These are phyloP conservation scores for Phytopythium oedochilum DNA, from an alignment of 352 stramenopile species.

Conservation along the genomic window DNA sequence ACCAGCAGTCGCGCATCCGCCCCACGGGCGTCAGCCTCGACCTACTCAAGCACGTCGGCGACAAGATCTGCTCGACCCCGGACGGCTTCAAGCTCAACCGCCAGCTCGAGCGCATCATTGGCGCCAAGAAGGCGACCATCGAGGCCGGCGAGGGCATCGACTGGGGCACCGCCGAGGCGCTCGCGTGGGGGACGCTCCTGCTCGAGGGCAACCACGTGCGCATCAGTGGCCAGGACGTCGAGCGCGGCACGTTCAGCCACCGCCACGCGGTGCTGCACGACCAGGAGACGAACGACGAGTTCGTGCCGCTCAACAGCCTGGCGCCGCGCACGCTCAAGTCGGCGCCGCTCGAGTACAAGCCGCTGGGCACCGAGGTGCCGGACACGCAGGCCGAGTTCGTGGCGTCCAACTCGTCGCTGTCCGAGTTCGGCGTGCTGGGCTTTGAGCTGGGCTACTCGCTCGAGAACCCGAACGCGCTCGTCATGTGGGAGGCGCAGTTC, in stretches of 20 bases:
- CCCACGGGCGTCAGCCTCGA: constrained; percentile 93
- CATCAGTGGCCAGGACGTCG: constrained; percentile 94
- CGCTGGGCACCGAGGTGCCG: constrained; percentile 12
- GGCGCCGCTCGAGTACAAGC: constrained; percentile 25
- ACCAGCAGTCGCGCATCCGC: constrained; percentile 89
- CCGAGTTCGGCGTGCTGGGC: constrained; percentile 94
- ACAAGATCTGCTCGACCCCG: constrained; percentile 77
- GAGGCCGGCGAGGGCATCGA: constrained; percentile 88
- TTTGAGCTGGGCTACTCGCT: constrained; percentile 95
- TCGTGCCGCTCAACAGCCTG: constrained; percentile 93
- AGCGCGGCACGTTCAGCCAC: constrained; percentile 91
- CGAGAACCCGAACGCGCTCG: constrained; percentile 94
- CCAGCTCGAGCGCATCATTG: constrained; percentile 93
- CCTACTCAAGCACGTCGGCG: constrained; percentile 89
- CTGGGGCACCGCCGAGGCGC: constrained; percentile 95
- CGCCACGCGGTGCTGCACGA: constrained; percentile 94
- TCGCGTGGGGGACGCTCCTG: constrained; percentile 94
- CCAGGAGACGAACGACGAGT: constrained; percentile 93
- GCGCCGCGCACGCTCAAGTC: constrained; percentile 52
- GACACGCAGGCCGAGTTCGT: constrained; percentile 92
- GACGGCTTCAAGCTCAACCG: constrained; percentile 90
- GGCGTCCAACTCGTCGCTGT: constrained; percentile 93
- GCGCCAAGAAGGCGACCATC: constrained; percentile 76
- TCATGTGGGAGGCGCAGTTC: constrained; percentile 96
- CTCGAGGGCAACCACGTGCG: constrained; percentile 89